A percentile compares a stretch with the other conserved stretches of the same genome.
These are phyloP conservation scores for Hypomontagnella submonticulosa DNA, from an alignment of 495 filamentous ascomycete species.

Conservation along the genomic window DNA sequence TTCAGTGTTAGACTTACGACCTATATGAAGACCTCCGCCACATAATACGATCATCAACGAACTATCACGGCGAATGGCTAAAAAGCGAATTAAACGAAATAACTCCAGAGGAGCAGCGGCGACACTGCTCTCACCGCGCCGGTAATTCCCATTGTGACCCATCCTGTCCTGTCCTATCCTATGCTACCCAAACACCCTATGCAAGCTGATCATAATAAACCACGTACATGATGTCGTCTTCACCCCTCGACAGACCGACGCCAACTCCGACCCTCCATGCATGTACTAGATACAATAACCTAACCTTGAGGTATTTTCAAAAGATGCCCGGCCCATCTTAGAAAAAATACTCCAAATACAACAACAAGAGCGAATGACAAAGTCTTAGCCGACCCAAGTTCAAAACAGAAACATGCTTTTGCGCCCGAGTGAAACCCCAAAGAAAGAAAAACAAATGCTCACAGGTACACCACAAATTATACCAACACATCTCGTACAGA, in stretches of 20 bases:
- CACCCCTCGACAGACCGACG: slow-evolving; percentile 4
- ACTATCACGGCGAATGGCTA: not conserved
- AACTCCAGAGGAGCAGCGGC: slow-evolving; percentile 2
- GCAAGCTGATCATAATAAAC: slow-evolving; percentile 14
- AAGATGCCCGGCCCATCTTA: slow-evolving; percentile 1
- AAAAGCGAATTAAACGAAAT: not conserved
- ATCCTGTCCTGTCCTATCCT: not conserved
- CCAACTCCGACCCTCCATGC: slow-evolving; percentile 28
- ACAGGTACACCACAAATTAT: not conserved
- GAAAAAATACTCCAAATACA: not conserved
- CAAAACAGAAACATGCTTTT: not conserved
- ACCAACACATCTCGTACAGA: slow-evolving; percentile 14
- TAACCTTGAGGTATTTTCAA: slow-evolving; percentile 12
- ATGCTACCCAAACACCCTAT: not conserved
- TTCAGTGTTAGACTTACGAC: slow-evolving; percentile 72
- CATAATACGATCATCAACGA: not conserved
- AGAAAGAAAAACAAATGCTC: slow-evolving; percentile 6
- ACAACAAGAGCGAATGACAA: slow-evolving; percentile 3
- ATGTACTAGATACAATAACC: slow-evolving; percentile 30
- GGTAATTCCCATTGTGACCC: slow-evolving; percentile 4
- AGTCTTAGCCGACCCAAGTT: not conserved
- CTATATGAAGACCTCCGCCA: not conserved
- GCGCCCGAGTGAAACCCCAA: not conserved
- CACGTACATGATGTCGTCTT: slow-evolving; percentile 25
- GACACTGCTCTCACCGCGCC: not conserved